These are phyloP conservation scores for Myxozyma udenii DNA, from an alignment of 805 yeast species.

Conservation along the genomic window DNA sequence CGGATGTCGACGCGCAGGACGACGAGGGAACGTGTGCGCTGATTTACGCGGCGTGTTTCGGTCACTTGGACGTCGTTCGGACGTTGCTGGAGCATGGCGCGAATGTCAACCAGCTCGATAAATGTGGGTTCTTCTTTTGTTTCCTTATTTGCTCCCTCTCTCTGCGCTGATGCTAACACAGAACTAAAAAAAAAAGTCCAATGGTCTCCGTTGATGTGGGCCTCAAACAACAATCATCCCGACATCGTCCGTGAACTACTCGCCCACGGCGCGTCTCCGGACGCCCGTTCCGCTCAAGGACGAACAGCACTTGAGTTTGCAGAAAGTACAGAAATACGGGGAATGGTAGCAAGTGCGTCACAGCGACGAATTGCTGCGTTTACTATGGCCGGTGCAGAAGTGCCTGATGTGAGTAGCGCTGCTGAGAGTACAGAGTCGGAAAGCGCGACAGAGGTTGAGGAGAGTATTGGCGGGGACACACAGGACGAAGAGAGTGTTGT, in stretches of 20 bases:
- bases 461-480: constrained; percentile 22
- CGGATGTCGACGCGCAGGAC: constrained; percentile 39
- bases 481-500: constrained; percentile 9
- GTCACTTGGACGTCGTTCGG: constrained; percentile 39
- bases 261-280: constrained; percentile 62
- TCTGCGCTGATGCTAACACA: background rate
- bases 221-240: constrained; percentile 59
- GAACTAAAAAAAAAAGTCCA: constrained; percentile 23
- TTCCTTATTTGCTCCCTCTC: background rate
- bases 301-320: constrained; percentile 56
- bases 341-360: constrained; percentile 43
- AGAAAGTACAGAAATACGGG: constrained; percentile 53
- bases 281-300: constrained; percentile 45
- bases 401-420: background rate
- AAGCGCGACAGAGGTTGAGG: background rate
- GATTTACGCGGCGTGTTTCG: constrained; percentile 43
- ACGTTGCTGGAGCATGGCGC: constrained; percentile 41
- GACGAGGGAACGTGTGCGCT: constrained; percentile 43
- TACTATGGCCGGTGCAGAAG: background rate
- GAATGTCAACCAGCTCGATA: constrained; percentile 39
- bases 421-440: background rate
- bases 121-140: constrained; percentile 21
- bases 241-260: constrained; percentile 56
- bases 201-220: constrained; percentile 77
- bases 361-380: constrained; percentile 1